Evolutionary conservation across 257 asterid genomes (phyloP), one percentile per base, ranked within the genome.

Genomic region (Nicotiana paniculata): DNA sequence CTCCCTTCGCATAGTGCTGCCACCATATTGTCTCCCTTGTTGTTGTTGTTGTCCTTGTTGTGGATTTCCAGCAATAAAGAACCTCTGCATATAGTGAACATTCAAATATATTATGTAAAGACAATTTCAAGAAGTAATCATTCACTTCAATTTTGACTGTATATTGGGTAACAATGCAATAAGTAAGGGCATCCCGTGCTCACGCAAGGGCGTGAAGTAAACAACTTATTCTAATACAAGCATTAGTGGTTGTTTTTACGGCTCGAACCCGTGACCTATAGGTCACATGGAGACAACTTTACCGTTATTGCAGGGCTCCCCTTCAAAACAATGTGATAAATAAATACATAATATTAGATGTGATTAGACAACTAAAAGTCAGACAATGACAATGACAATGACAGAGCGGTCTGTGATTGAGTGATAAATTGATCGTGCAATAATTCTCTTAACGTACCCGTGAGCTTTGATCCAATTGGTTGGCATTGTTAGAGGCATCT

Each of bases 31-130:
- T 1, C 35, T 69, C 24, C 35, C 16, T 62, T 62, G 32, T 8
- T 61, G 24, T 30, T 35, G 83, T 33, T 85, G 53, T 48, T 53
- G 85, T 66, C 61, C 58, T 28, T 81, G 84, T 43, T 51, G 76
- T 0, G 91, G 87, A 80, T 86, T 88, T 68, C 94, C 94, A 51
- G 94, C 94, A 2, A 92, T 84, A 88, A 80, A 83, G 83, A 92
- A 89, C 6, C 92, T 78, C 94, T 90, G 87, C 85, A 70, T 12
- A 18, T 24, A 72, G 4, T 75, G 61, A 10, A 37, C 12, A 32
- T 6, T 15, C 59, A 54, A 54, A 17, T 18, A 5, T 17, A 57
- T 17, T 57, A 57, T 4, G 24, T 57, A 57, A 57, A 57, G 6
- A 61, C 10, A 21, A 61, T 3, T 6, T 24, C 16, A 21, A 62